These are phyloP conservation scores for Reticulascus tulasneorum DNA, from an alignment of 2,329 filamentous ascomycete genomes.

Conservation along the genomic window DNA sequence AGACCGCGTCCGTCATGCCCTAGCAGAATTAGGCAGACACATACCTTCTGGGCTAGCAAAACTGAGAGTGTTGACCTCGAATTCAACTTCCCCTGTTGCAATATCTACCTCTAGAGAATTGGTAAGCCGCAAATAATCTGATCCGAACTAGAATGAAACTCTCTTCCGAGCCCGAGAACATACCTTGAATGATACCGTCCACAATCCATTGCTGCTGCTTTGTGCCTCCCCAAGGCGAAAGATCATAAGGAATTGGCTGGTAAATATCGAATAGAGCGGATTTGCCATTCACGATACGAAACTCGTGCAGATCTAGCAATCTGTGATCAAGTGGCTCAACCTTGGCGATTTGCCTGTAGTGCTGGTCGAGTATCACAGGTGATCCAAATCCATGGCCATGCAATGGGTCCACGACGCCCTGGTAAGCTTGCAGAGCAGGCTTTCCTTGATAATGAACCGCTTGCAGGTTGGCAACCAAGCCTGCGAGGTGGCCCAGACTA, in stretches of 20 bases:
- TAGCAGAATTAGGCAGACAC: no score
- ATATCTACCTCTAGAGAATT: slow-evolving; percentile 40
- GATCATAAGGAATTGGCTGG: slow-evolving; percentile 26
- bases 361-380: slow-evolving; percentile 46
- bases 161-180: no score
- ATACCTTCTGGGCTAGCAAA: no score
- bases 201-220: slow-evolving; percentile 4
- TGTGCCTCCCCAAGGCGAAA: slow-evolving; percentile 11
- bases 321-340: slow-evolving; percentile 47
- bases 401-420: slow-evolving; percentile 45
- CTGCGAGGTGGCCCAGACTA: slow-evolving; percentile 46
- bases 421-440: slow-evolving; percentile 49
- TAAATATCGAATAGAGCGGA: slow-evolving; percentile 36
- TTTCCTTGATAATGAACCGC: slow-evolving; percentile 39
- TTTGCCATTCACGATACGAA: slow-evolving; percentile 45
- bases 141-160: background rate
- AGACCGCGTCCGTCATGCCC: no score
- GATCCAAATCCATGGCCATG: slow-evolving; percentile 53
- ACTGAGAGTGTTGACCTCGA: no score
- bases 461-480: slow-evolving; percentile 50
- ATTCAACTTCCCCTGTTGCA: slow-evolving; percentile 42
- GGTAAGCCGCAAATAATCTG: background rate
- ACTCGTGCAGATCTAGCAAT: slow-evolving; percentile 50
- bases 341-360: slow-evolving; percentile 50
- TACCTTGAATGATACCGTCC: slow-evolving; percentile 4